A percentile compares a stretch with the other conserved stretches of the same genome.
phyloP scores from a whole-genome alignment of 331 rosid genomes.

The Malus hybrid region DNA sequence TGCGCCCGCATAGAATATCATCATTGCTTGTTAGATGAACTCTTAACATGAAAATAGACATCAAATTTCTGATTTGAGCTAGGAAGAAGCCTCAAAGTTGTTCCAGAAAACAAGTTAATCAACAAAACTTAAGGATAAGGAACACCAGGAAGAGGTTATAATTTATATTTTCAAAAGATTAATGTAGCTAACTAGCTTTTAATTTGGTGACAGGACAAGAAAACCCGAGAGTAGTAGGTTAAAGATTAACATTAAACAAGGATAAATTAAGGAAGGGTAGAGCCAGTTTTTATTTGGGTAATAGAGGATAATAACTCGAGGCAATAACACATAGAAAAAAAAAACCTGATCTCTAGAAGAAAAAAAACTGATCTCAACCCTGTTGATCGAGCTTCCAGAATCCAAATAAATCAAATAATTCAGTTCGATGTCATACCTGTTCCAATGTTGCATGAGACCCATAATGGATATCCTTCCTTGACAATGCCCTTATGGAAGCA shows the following conservation, averaged over 20 bases:
- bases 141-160: not conserved
- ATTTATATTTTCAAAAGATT: not conserved
- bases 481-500: constrained; percentile 52
- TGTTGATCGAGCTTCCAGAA: not conserved
- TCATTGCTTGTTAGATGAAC: not conserved
- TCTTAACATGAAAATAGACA: not conserved
- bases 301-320: not conserved
- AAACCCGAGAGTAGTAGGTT: not conserved
- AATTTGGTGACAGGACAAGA: not conserved
- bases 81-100: not conserved
- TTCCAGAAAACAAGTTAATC: not conserved
- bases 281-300: not conserved
- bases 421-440: constrained; percentile 20
- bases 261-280: not conserved
- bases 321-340: not conserved
- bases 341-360: not conserved
- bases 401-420: not conserved
- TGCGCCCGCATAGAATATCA: not conserved
- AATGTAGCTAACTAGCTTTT: not conserved
- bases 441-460: constrained; percentile 67
- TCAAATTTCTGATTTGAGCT: not conserved
- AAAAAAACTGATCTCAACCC: not conserved
- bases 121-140: not conserved
- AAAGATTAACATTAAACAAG: not conserved
- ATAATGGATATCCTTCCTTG: constrained; percentile 56